Base-by-base conservation (phyloP, 139 green algal genomes). In the Closterium sp. region DNA sequence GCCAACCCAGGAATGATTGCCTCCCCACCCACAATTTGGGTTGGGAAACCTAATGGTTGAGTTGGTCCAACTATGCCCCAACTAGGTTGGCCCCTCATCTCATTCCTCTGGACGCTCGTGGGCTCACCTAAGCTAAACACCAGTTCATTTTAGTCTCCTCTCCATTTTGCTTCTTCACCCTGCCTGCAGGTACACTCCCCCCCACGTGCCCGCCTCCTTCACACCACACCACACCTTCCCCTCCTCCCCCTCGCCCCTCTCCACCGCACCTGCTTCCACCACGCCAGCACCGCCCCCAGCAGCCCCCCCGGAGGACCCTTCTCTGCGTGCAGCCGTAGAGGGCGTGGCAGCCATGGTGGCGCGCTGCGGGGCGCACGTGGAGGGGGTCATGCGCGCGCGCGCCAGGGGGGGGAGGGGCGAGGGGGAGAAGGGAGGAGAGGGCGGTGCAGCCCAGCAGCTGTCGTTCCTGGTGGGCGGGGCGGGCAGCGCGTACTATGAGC, bases 301-400 rank as follows among this genome's bases (percentile, higher is more conserved):
- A 2, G 7, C 87, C 7, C 36, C 87, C 8, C 87, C 87, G 0
- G 19, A 34, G 10, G 55, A 87, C n/a, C 12, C 2, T 9, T 12
- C 25, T 2, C 55, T 91, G 33, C 21, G 8, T 32, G 33, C 88
- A 12, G 88, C 88, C 21, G 33, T 89, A 16, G 64, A 91, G 66
- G 88, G 88, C 35, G 23, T 93, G 81, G 90, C 90, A 16, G 83
- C 90, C n/a, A 88, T 93, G 91, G 87, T 93, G 64, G 90, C 90
- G 34, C 35, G 43, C 31, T 32, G 28, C 21, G 90, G 90, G 33
- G n/a, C 92, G 86, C 34, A 93, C 19, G 31, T 89, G 88, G 86
- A 32, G 83, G 32, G 10, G 85, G n/a, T 88, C 12, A 23, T 91
- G 83, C 89, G 30, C 31, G 16, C 10, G 3, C 93, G 10, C 87